These are phyloP conservation scores for Tricholoma furcatifolium DNA, from an alignment of 768 basidiomycete genomes.

Conservation along the genomic window DNA sequence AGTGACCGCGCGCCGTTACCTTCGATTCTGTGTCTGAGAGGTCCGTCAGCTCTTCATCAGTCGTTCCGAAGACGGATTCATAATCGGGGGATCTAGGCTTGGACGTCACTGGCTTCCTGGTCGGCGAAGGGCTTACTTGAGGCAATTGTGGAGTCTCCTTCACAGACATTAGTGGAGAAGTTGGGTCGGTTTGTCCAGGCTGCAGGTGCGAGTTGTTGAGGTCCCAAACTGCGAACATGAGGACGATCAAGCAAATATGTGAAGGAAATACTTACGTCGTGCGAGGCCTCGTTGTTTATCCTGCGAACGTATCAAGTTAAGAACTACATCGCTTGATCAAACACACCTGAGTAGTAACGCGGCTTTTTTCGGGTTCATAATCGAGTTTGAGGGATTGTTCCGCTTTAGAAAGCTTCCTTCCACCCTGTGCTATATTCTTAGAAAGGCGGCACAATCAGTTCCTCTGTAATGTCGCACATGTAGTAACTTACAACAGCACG, in stretches of 20 bases:
- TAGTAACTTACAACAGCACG: constrained; percentile 44
- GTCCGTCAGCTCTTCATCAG: constrained; percentile 25
- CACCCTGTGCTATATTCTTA: constrained; percentile 12
- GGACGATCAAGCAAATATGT: not conserved
- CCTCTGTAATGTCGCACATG: not conserved
- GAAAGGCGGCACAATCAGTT: not conserved
- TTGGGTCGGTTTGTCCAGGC: constrained; percentile 4
- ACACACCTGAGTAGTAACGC: constrained; percentile 21
- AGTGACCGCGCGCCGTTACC: not conserved
- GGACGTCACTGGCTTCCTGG: not conserved
- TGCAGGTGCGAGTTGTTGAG: constrained; percentile 8
- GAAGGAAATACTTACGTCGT: constrained; percentile 15
- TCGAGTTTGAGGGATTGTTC: constrained; percentile 19
- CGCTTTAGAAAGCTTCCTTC: constrained; percentile 25
- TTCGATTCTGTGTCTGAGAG: constrained; percentile 17
- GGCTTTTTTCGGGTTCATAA: constrained; percentile 11
- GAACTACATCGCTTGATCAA: no score
- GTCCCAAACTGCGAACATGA: constrained; percentile 13
- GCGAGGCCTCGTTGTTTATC: constrained; percentile 25
- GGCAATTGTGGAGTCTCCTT: not conserved
- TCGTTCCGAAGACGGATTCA: constrained; percentile 21
- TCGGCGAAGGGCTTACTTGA: not conserved
- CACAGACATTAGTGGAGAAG: constrained; percentile 12
- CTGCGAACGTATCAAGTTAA: constrained; percentile 8
- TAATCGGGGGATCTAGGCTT: constrained; percentile 6